Base-by-base conservation (phyloP, 805 yeast species). In the Zygotorulaspora sp. region DNA sequence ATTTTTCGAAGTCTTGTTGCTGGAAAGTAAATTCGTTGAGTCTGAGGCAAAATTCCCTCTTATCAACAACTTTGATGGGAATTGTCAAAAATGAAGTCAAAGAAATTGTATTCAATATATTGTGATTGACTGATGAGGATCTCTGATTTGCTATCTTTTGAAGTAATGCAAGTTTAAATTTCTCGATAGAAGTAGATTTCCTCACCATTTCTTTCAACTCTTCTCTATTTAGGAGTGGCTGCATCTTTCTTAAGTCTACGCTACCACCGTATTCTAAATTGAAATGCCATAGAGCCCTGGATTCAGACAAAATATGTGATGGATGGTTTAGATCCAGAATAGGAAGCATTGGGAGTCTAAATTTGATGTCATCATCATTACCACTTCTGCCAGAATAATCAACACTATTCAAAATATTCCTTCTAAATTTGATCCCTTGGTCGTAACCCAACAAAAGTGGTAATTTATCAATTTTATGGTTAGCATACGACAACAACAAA, bases 261-360 rank as follows among this genome's bases (percentile, higher is more conserved):
- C 36, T 18, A 4, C 57, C 51, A 18, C 63, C 64, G 25, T 32
- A 44, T 28, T 54, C 58, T 9, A 58, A 30, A 44, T 55, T 52
- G 38, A 58, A 61, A 15, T 53, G 52, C 79, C 94, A 76, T 5
- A 90, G 41, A 0, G 97, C 97, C 42, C 77, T 71, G 0, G 90
- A 77, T 60, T 90, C 97, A 0, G 81, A 78, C 29, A 83, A 38
- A 1, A 85, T 61, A 44, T 77, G 71, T 15, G 66, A 53, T 10
- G 56, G 44, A 3, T 64, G 44, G 1, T 50, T 49, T 6, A 83
- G 54, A 6, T 67, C 66, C 0, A 66, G 49, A 1, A 76, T 53
- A 1, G 96, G 89, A 28, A 90, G 63, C 40, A 90, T 75, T 2
- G 97, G 97, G 2, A 87, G 27, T 21, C 40, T 33, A 8, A 43